Evolutionary conservation across 352 stramenopile species (phyloP).

Genomic region (Phytophthora melonis): DNA sequence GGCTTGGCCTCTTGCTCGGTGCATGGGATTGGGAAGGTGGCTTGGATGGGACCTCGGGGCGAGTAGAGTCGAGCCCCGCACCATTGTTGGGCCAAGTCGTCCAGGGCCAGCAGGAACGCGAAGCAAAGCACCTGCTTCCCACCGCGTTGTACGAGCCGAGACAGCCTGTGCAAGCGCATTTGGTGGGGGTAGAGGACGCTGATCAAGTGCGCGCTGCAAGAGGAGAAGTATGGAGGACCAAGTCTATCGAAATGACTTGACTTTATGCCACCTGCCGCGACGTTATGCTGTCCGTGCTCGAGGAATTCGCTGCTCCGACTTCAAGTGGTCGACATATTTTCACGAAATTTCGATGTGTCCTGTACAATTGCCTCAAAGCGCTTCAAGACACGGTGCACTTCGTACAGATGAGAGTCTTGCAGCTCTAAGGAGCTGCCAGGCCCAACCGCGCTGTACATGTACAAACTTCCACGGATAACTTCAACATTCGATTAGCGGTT

Average conservation of each 20-base stretch:
- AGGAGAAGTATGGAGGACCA: not conserved
- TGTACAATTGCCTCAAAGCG: too few relatives aligned
- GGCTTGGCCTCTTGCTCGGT: not conserved
- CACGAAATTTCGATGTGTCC: not conserved
- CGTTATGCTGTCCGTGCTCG: slow-evolving; percentile 23
- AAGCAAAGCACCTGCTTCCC: slow-evolving; percentile 2
- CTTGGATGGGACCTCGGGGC: slow-evolving; percentile 23
- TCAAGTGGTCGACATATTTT: slow-evolving; percentile 6
- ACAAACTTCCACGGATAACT: too few relatives aligned
- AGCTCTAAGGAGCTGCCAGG: too few relatives aligned
- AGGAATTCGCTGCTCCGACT: not conserved
- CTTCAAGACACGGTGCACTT: too few relatives aligned
- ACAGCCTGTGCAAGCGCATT: slow-evolving; percentile 23
- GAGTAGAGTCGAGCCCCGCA: slow-evolving; percentile 33
- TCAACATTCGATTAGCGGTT: too few relatives aligned
- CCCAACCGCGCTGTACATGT: too few relatives aligned
- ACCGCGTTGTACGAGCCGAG: slow-evolving; percentile 13
- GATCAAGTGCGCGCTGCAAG: not conserved
- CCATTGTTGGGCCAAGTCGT: not conserved
- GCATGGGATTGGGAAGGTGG: slow-evolving; percentile 15
- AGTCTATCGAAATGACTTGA: slow-evolving; percentile 16
- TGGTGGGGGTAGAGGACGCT: not conserved
- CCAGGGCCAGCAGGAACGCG: not conserved
- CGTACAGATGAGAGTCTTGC: too few relatives aligned
- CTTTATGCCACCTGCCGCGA: not conserved